A percentile compares a stretch with the other conserved stretches of the same genome.
Conservation (phyloP, 352 stramenopile genomes). For the Phytophthora fragariae region DNA sequence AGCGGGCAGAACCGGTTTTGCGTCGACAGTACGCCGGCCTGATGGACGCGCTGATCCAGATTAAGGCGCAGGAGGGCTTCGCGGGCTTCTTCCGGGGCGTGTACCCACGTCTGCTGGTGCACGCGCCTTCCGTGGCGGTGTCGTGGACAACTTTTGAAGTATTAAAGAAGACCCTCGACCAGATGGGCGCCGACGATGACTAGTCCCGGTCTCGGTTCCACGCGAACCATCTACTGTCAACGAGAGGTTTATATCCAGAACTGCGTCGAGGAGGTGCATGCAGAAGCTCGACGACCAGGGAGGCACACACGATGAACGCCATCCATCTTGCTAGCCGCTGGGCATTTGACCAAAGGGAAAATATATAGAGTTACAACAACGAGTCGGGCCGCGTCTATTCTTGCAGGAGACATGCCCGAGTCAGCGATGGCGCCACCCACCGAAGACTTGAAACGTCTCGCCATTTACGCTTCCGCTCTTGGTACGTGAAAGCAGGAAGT, state of each 20-base stretch:
- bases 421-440: conserved; percentile 7
- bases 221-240: conserved; percentile 32
- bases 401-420: conserved; percentile 26
- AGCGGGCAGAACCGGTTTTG: conserved; percentile 55
- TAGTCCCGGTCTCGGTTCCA: conserved; percentile 32
- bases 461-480: conserved; percentile 19
- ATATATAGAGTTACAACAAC: conserved; percentile 57
- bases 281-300: conserved; percentile 13
- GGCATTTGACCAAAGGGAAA: conserved; percentile 36
- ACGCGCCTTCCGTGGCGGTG: conserved; percentile 97
- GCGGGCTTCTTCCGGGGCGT: conserved; percentile 96
- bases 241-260: conserved; percentile 31
- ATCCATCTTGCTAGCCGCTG: conserved; percentile 22
- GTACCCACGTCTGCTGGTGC: conserved; percentile 93
- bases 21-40: conserved; percentile 79
- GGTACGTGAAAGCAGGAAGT: conserved; percentile 21
- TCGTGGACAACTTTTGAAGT: conserved; percentile 99
- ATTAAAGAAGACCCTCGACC: conserved; percentile 88
- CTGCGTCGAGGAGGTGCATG: conserved; percentile 23
- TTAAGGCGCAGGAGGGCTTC: conserved; percentile 94
- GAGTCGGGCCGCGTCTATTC: conserved; percentile 33
- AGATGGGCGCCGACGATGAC: conserved; percentile 44
- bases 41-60: conserved; percentile 82
- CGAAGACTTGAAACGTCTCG: conserved; percentile 23
- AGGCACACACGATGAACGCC: conserved; percentile 13